Percentiles rank a stretch among this genome's conserved stretches.
phyloP scores from a whole-genome alignment of 2,329 filamentous ascomycete genomes.

The Cryphonectria japonica region DNA sequence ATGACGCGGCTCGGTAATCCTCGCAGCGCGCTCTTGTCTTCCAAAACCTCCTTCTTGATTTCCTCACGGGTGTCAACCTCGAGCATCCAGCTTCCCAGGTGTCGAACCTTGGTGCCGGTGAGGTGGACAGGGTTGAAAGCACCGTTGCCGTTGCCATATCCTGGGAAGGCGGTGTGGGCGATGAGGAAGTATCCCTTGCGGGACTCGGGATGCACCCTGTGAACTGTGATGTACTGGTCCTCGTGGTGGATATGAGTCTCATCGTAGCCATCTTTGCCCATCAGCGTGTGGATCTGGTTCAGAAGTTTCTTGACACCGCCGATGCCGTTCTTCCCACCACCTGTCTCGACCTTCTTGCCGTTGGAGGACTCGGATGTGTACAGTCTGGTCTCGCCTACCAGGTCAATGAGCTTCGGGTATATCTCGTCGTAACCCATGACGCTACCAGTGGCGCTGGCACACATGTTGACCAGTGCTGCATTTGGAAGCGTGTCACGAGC shows the following conservation, averaged over 20 bases:
- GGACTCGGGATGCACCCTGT: slow-evolving; percentile 89
- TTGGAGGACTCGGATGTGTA: slow-evolving; percentile 80
- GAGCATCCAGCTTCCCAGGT: slow-evolving; percentile 89
- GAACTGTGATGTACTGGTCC: slow-evolving; percentile 93
- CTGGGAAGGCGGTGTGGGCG: slow-evolving; percentile 93
- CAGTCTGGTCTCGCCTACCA: slow-evolving; percentile 84
- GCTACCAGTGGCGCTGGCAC: slow-evolving; percentile 89
- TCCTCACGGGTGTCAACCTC: slow-evolving; percentile 82
- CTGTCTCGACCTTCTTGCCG: slow-evolving; percentile 60
- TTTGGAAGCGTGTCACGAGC: slow-evolving; percentile 93
- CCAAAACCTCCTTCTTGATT: slow-evolving; percentile 64
- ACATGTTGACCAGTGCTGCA: slow-evolving; percentile 94
- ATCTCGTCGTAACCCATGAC: slow-evolving; percentile 99
- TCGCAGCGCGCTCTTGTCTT: slow-evolving; percentile 72
- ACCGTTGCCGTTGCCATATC: slow-evolving; percentile 83
- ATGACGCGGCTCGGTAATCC: slow-evolving; percentile 85
- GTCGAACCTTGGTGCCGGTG: slow-evolving; percentile 80
- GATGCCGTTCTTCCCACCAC: slow-evolving; percentile 80
- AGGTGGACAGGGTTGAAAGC: slow-evolving; percentile 79
- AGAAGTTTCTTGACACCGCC: slow-evolving; percentile 88
- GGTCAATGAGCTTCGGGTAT: slow-evolving; percentile 89
- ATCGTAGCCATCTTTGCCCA: slow-evolving; percentile 93
- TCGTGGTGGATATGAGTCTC: slow-evolving; percentile 98
- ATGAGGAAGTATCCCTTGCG: slow-evolving; percentile 95
- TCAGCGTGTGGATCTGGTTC: slow-evolving; percentile 91